Base-by-base conservation (phyloP, 202 grass and related monocot genomes). In the Carex arenaria region DNA sequence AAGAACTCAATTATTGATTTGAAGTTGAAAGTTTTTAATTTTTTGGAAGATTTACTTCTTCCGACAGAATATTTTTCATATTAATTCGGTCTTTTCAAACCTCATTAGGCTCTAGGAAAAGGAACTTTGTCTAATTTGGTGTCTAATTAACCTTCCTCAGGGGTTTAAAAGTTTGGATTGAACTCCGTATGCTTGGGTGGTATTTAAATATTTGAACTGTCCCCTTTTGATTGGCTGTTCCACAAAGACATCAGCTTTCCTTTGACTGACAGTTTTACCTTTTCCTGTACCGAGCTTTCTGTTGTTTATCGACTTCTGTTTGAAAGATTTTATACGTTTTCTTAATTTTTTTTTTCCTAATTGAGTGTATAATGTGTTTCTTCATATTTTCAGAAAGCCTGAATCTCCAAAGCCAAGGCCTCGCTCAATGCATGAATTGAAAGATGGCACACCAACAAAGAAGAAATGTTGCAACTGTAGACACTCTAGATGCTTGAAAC, bases 381-480 rank as follows among this genome's bases (percentile, higher is more conserved):
- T 83, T 57, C 53, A 67, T 84, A 79, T 82, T 52, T 90, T 36
- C 86, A 99, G 96, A 88, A 99, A 89, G 78, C 91, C 85, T 80
- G 88, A 99, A 85, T 95, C 93, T 17, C 93, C 93, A 12, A 95
- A 95, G 34, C 85, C 88, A 38, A 91, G 89, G 17, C 12, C 79
- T 60, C 85, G 89, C 31, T 74, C 14, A 23, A 54, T 83, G 3
- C 90, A 66, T 85, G 93, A 95, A 84, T 86, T 77, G 18, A 95
- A 99, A 93, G 96, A 99, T 80, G 87, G 86, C 66, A 99, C 96
- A 74, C 96, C 96, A 13, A 89, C 93, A 5, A 93, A 90, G 84
- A 99, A 93, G 67, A 99, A 92, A 85, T 92, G 89, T 80, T 98
- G 96, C 89, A 98, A 98, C 82, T 98, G 96, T 80, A 89, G 79